A percentile compares a stretch with the other conserved stretches of the same genome.
phyloP scores from a whole-genome alignment of 371 early-diverging fungal species.

The Zopfochytrium polystomum region DNA sequence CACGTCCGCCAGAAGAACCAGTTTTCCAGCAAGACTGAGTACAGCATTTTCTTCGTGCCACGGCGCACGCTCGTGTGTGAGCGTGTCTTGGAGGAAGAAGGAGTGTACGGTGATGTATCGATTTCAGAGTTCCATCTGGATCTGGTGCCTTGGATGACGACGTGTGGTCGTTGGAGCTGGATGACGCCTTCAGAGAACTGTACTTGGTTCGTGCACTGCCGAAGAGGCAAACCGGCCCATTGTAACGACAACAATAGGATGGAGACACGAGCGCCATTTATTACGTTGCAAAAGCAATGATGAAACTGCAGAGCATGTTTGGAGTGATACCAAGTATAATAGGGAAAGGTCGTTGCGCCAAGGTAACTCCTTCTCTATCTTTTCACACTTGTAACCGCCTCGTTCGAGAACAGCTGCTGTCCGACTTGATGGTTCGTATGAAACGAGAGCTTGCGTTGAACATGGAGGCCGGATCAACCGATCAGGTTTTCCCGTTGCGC shows the following conservation, averaged over 20 bases:
- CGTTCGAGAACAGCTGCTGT: constrained; percentile 1
- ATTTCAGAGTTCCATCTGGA: constrained; percentile 87
- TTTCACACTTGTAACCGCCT: neutral
- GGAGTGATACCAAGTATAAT: constrained; percentile 85
- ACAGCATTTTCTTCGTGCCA: constrained; percentile 80
- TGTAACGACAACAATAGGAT: constrained; percentile 49
- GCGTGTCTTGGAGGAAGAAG: constrained; percentile 82
- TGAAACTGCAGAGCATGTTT: constrained; percentile 81
- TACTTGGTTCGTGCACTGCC: constrained; percentile 58
- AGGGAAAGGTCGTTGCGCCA: constrained; percentile 85
- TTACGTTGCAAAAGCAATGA: constrained; percentile 75
- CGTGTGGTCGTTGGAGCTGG: constrained; percentile 83
- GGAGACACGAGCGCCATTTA: constrained; percentile 79
- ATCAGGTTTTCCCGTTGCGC: constrained; percentile 29
- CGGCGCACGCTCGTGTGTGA: constrained; percentile 83
- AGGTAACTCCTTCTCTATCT: constrained; percentile 45
- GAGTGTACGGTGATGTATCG: constrained; percentile 80
- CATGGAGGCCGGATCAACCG: constrained; percentile 4
- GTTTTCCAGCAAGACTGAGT: constrained; percentile 15
- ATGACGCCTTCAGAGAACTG: constrained; percentile 74
- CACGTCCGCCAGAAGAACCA: constrained; percentile 20
- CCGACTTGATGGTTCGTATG: neutral
- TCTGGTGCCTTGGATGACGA: constrained; percentile 87
- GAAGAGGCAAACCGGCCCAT: neutral
- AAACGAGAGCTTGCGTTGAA: constrained; percentile 17